phyloP scores from a whole-genome alignment of 208 protist genomes.

The Entamoeba histolytica region DNA sequence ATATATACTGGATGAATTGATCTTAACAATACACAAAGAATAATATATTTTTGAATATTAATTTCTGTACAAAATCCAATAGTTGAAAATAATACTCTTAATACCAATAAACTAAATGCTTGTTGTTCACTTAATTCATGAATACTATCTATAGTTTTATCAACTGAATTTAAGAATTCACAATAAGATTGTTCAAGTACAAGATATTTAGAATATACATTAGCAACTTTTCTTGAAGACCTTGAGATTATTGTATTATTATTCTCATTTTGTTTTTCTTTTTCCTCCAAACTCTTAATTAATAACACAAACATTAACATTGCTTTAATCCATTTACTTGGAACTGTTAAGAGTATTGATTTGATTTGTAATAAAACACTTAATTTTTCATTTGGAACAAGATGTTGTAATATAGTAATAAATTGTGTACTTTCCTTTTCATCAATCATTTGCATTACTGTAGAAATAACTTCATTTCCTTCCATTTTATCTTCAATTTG shows the following conservation, averaged over 20 bases:
- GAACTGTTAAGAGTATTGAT: not conserved
- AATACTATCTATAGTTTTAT: not conserved
- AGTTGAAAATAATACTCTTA: not conserved
- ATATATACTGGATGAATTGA: not conserved
- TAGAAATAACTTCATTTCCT: not conserved
- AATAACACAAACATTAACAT: not conserved
- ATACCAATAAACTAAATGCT: not conserved
- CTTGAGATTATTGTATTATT: not conserved
- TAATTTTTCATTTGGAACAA: not conserved
- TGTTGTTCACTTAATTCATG: not conserved
- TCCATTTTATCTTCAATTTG: not conserved
- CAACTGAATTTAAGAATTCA: not conserved
- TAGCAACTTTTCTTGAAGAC: not conserved
- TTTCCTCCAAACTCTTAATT: not conserved
- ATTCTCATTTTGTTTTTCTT: not conserved
- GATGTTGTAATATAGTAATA: not conserved
- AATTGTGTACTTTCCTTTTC: not conserved
- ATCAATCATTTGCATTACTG: not conserved
- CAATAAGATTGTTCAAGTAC: not conserved
- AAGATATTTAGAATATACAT: not conserved
- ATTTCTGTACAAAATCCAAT: not conserved
- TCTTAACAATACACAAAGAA: not conserved
- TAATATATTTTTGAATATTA: not conserved
- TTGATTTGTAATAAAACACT: not conserved
- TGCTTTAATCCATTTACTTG: not conserved